phyloP scores from a whole-genome alignment of 331 rosid genomes.

The Spiraea crenata region DNA sequence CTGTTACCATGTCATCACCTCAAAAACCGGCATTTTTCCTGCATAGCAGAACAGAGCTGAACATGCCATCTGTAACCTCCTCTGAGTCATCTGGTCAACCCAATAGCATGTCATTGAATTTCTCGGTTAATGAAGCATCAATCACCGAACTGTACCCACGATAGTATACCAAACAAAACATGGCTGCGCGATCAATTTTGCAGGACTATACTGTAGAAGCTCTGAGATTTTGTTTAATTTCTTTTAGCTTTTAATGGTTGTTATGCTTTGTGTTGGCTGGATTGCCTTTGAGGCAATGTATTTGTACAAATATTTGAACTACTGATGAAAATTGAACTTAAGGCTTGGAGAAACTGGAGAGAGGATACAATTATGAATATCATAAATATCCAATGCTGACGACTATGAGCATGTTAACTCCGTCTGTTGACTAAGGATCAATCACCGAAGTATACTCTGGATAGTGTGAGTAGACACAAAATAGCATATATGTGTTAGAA shows the following conservation, averaged over 20 bases:
- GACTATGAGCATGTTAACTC: not conserved
- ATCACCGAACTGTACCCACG: not conserved
- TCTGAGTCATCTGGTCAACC: constrained; percentile 21
- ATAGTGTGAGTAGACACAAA: too few species aligned
- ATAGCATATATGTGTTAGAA: too few species aligned
- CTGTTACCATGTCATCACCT: constrained; percentile 37
- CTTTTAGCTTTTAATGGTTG: too few species aligned
- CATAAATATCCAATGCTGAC: too few species aligned
- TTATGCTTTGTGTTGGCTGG: too few species aligned
- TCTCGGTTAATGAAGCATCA: constrained; percentile 40
- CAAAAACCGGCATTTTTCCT: constrained; percentile 39
- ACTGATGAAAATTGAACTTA: not conserved
- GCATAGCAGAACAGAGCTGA: constrained; percentile 17
- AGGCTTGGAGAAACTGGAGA: constrained; percentile 40
- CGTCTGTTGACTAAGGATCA: too few species aligned
- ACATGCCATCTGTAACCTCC: not conserved
- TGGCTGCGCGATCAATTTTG: too few species aligned
- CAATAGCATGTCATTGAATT: constrained; percentile 16
- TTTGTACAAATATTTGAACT: too few species aligned
- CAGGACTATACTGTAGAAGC: not conserved
- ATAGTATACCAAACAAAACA: not conserved
- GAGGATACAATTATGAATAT: too few species aligned
- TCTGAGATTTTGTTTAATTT: not conserved
- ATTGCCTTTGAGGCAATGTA: too few species aligned
- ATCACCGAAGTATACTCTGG: too few species aligned